phyloP scores from a whole-genome alignment of 345 rosid genomes.

The Gossypioides kirkii region DNA sequence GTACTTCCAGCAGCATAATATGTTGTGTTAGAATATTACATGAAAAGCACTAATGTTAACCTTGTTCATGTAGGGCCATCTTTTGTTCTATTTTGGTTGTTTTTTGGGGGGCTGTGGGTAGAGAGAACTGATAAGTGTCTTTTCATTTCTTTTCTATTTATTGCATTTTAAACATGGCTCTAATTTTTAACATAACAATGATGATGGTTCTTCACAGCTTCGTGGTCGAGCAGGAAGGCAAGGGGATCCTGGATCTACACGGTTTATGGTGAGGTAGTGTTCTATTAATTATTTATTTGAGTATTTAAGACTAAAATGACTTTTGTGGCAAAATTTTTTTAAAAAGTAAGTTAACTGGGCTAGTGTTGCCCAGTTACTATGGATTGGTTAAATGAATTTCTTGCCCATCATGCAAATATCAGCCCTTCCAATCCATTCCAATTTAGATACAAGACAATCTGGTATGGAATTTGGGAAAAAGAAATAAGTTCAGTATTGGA shows the following conservation, averaged over 20 bases:
- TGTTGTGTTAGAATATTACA: not conserved
- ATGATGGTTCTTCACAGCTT: slow-evolving; percentile 45
- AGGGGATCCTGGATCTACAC: slow-evolving; percentile 96
- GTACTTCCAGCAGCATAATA: not conserved
- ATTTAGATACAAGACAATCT: not conserved
- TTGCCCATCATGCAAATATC: not conserved
- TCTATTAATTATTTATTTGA: slow-evolving; percentile 7
- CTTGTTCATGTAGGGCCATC: not conserved
- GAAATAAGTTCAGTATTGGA: not conserved
- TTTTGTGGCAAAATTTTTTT: not conserved
- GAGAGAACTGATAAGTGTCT: slow-evolving; percentile 2
- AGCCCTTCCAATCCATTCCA: not conserved
- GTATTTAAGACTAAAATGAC: not conserved
- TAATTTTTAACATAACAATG: slow-evolving; percentile 7
- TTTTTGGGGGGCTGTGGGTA: slow-evolving; percentile 3
- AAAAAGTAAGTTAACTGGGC: not conserved
- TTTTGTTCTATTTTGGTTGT: not conserved
- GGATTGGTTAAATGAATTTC: not conserved
- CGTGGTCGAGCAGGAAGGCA: slow-evolving; percentile 99
- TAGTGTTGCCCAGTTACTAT: not conserved
- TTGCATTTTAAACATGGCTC: slow-evolving; percentile 8
- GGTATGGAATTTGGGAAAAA: not conserved
- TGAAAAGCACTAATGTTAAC: not conserved
- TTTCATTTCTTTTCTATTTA: not conserved
- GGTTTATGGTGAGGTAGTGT: slow-evolving; percentile 91